These are phyloP conservation scores for Stagonosporopsis tanaceti DNA, from an alignment of 2,329 filamentous ascomycete genomes.

Conservation along the genomic window DNA sequence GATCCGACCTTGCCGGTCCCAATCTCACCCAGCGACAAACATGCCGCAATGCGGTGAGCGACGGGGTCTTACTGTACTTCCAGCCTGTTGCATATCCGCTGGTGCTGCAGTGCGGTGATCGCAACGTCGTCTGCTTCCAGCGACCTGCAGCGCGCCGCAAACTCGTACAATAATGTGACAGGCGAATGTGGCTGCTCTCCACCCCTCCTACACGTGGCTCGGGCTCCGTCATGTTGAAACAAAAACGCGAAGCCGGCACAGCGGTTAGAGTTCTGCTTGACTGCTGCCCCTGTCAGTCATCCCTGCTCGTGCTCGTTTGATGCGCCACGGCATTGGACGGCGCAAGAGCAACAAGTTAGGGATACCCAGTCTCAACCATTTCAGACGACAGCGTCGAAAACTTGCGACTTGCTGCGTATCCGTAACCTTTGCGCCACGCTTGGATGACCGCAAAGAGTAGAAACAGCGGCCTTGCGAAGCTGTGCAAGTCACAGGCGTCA, in stretches of 20 bases:
- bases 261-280: slow-evolving; percentile 34
- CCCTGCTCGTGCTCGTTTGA: slow-evolving; percentile 19
- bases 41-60: slow-evolving; percentile 11
- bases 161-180: slow-evolving; percentile 3
- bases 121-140: slow-evolving; percentile 17
- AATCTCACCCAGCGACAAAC: slow-evolving; percentile 20
- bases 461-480: background rate
- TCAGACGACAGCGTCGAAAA: slow-evolving; percentile 17
- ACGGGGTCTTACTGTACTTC: background rate
- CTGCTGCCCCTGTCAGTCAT: slow-evolving; percentile 31
- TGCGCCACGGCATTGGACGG: slow-evolving; percentile 31
- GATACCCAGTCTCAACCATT: slow-evolving; percentile 25
- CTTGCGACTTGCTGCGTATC: slow-evolving; percentile 14
- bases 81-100: background rate
- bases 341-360: slow-evolving; percentile 23
- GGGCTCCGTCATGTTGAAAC: slow-evolving; percentile 38
- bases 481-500: slow-evolving; percentile 2
- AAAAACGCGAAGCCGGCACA: slow-evolving; percentile 34
- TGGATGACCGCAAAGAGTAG: slow-evolving; percentile 10
- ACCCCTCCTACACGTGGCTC: slow-evolving; percentile 37
- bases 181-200: slow-evolving; percentile 29
- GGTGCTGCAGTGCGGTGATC: slow-evolving; percentile 21
- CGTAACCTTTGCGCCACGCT: slow-evolving; percentile 15
- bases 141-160: slow-evolving; percentile 23
- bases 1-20: slow-evolving; percentile 25